Conservation (phyloP, 306 rosid genomes). For the Rosa multiflora region DNA sequence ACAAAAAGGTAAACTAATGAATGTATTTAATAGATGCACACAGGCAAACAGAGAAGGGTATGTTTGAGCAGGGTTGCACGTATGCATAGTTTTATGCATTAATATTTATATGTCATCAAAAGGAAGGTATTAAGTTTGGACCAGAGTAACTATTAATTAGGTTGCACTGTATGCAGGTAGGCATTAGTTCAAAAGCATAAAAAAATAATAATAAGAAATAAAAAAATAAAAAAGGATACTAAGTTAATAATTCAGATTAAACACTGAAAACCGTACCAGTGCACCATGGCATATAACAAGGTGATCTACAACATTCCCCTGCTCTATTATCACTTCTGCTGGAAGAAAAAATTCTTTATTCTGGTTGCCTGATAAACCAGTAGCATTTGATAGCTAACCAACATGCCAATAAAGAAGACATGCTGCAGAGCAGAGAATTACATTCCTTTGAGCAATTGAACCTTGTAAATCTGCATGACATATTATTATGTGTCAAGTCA, state of each 20-base stretch:
- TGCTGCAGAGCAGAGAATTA: constrained; percentile 68
- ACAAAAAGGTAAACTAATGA: background rate
- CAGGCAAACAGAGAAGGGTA: background rate
- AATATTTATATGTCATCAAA: background rate
- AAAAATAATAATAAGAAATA: background rate
- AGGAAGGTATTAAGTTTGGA: background rate
- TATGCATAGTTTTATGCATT: background rate
- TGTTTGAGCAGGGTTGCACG: background rate
- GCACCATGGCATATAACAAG: constrained; percentile 56
- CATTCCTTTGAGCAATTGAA: constrained; percentile 67
- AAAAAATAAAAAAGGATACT: background rate
- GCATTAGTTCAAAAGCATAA: background rate
- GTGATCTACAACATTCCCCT: constrained; percentile 51
- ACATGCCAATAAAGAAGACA: constrained; percentile 85
- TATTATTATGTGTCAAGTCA: constrained; percentile 3
- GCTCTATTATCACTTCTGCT: constrained; percentile 57
- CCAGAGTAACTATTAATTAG: background rate
- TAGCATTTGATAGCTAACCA: constrained; percentile 8
- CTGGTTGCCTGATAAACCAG: constrained; percentile 45
- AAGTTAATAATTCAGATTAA: too few species aligned
- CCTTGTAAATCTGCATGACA: constrained; percentile 73
- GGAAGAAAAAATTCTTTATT: constrained; percentile 67
- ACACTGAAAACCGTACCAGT: constrained; percentile 40
- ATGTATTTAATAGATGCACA: background rate
- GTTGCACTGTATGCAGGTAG: background rate